These are phyloP conservation scores for Sarocladiaceae sp. DNA, from an alignment of 2,329 filamentous ascomycete species.

Conservation along the genomic window DNA sequence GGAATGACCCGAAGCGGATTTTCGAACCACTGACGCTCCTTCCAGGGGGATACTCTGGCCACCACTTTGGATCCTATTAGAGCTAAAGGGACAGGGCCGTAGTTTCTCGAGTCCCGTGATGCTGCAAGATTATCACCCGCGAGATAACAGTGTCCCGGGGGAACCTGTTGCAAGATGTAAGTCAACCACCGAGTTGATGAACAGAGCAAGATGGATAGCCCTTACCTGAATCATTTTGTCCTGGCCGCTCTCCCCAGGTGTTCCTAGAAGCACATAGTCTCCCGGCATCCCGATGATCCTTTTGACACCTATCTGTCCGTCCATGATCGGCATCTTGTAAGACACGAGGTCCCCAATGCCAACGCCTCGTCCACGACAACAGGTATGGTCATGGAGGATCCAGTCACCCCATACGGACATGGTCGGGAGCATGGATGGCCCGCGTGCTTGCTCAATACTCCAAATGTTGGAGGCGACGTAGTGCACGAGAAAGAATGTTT, in stretches of 20 bases:
- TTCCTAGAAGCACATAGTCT: constrained; percentile 68
- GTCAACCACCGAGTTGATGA: too few species aligned
- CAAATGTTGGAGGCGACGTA: constrained; percentile 56
- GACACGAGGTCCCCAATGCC: constrained; percentile 80
- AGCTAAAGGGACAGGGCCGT: constrained; percentile 81
- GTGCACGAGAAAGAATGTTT: constrained; percentile 36
- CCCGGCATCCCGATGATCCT: constrained; percentile 72
- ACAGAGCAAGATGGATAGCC: too few species aligned
- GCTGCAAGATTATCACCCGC: constrained; percentile 81
- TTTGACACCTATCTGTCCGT: constrained; percentile 64
- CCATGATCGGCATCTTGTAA: constrained; percentile 68
- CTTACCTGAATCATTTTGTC: constrained; percentile 62
- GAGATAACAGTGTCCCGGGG: constrained; percentile 87
- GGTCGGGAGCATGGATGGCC: constrained; percentile 88
- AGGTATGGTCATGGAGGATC: constrained; percentile 63
- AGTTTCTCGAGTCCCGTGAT: constrained; percentile 82
- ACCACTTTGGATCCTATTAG: constrained; percentile 81
- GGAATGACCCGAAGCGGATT: constrained; percentile 34
- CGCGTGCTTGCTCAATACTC: constrained; percentile 55
- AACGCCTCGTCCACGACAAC: constrained; percentile 61
- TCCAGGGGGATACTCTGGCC: constrained; percentile 53
- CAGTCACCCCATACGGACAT: constrained; percentile 64
- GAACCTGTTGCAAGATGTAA: too few species aligned
- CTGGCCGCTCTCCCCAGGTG: constrained; percentile 44
- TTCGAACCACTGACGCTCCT: constrained; percentile 46